Percentiles rank a stretch among this genome's conserved stretches.
Evolutionary conservation across 495 filamentous ascomycete genomes (phyloP).

Genomic region (Penicillium verhagenii): DNA sequence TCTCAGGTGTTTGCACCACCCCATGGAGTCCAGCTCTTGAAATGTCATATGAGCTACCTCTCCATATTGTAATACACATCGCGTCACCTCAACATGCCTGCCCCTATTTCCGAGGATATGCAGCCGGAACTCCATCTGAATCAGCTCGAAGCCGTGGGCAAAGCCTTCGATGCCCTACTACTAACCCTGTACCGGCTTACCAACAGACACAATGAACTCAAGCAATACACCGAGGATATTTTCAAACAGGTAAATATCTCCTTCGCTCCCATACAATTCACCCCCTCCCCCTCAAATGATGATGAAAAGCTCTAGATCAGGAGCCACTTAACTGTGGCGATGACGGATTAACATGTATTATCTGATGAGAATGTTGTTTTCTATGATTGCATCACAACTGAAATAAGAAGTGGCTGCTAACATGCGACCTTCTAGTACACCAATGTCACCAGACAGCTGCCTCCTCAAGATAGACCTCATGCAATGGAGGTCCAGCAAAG

Average conservation of each 20-base stretch:
- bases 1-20: slow-evolving; percentile 12
- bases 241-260: slow-evolving; percentile 47
- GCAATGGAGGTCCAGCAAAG: slow-evolving; percentile 36
- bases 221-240: slow-evolving; percentile 40
- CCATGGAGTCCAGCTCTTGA: slow-evolving; percentile 7
- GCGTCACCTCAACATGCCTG: slow-evolving; percentile 31
- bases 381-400: slow-evolving; percentile 3
- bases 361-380: slow-evolving; percentile 41
- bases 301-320: slow-evolving; percentile 62
- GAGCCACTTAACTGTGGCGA: slow-evolving; percentile 44
- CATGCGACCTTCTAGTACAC: slow-evolving; percentile 17
- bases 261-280: slow-evolving; percentile 6
- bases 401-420: slow-evolving; percentile 20
- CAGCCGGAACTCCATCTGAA: slow-evolving; percentile 36
- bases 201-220: slow-evolving; percentile 43
- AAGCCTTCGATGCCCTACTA: slow-evolving; percentile 50
- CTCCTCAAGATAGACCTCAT: slow-evolving; percentile 28
- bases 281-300: slow-evolving; percentile 38
- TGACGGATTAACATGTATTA: slow-evolving; percentile 57
- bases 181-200: slow-evolving; percentile 48
- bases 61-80: slow-evolving; percentile 9
- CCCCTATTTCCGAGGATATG: slow-evolving; percentile 28
- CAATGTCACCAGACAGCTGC: slow-evolving; percentile 21
- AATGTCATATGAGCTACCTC: slow-evolving; percentile 11
- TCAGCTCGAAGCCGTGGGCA: slow-evolving; percentile 41